Evolutionary conservation across 306 rosid genomes (phyloP), one percentile per base, ranked within the genome.

Genomic region (Quercus aquifolioides): DNA sequence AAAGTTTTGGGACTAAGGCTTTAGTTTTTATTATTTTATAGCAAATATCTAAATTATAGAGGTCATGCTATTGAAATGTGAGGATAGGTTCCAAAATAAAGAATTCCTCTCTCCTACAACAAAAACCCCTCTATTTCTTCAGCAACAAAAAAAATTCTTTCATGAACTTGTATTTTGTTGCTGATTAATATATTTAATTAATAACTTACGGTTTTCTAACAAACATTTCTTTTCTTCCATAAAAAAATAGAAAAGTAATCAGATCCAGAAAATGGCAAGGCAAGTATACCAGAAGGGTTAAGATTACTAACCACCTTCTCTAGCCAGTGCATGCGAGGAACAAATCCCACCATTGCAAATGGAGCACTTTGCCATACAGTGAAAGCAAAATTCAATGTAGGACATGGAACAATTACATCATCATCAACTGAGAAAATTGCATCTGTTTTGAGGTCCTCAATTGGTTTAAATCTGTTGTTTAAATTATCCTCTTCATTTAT

Each of bases 301-400:
- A 58, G 52, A 20, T 65, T 64, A 58, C 91, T 51, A 70, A 85
- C 94, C 89, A 80, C 80, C 59, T 70, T 82, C 71, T 90, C 88
- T 70, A 85, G 81, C 92, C 85, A 87, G 77, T 88, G 91, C 86
- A 80, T 87, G 41, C 87, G 88, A 78, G 92, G 91, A 78, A 85
- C 87, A 83, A 88, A 88, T 71, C 94, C 94, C 75, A 87, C 92
- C 92, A 88, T 84, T 4, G 88, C 68, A 55, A 28, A 77, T 3
- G 87, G 87, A 35, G 90, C 88, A 65, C 77, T 87, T 78, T 80
- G 81, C 92, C 91, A 87, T 55, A 84, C 92, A 19, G 87, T 62
- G 87, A 90, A 88, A 77, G 92, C 91, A 76, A 83, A 86, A 71
- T 90, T 85, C 25, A 86, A 78, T 4, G 88, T 70, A 30, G 78